Evolutionary conservation across 1,284 basidiomycete species (phyloP), one percentile per base, ranked within the genome.

Genomic region (Pholiota adiposa): DNA sequence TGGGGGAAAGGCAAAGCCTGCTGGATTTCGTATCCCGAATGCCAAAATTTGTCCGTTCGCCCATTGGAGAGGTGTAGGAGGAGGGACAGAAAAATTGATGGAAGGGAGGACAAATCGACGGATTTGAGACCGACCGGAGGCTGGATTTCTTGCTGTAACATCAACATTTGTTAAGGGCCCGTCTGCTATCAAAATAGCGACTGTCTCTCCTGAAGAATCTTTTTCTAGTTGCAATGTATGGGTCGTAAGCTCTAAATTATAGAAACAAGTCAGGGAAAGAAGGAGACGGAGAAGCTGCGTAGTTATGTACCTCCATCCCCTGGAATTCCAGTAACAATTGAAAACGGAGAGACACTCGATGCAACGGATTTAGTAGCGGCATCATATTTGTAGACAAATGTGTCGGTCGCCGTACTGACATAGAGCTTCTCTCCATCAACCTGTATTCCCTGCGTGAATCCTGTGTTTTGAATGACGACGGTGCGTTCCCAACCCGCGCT

Each of bases 11-110:
- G 76, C 75, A 58, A 81, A 76, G 0, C 75, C 78, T 0, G 73
- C 78, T 19, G 77, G 77, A 63, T 81, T 81, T 9, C 78, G 74
- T 48, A 79, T 77, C 1, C 79, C 79, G 57, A 73, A 80, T 0
- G 74, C 78, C 21, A 80, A 54, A 25, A 80, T 65, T 44, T 72
- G 65, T 2, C 73, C 77, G 6, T 65, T 58, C 27, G 68, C 49
- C 74, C 72, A 78, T 19, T 61, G 58, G 14, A 66, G 65, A 27
- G 67, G 65, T 8, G 67, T 38, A 7, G 60, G 48, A 6, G 60
- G 44, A 6, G 58, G 27, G 19, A 51, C 19, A 14, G 54, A 56
- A 27, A 49, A 38, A 9, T 48, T 16, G 40, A 51, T 43, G 23
- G 55, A 2, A n/a, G 36, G 57, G 11, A 68, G 61, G n/a, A 62